These are phyloP conservation scores for Cadophora sp. DNA, from an alignment of 2,329 filamentous ascomycete genomes.

Conservation along the genomic window DNA sequence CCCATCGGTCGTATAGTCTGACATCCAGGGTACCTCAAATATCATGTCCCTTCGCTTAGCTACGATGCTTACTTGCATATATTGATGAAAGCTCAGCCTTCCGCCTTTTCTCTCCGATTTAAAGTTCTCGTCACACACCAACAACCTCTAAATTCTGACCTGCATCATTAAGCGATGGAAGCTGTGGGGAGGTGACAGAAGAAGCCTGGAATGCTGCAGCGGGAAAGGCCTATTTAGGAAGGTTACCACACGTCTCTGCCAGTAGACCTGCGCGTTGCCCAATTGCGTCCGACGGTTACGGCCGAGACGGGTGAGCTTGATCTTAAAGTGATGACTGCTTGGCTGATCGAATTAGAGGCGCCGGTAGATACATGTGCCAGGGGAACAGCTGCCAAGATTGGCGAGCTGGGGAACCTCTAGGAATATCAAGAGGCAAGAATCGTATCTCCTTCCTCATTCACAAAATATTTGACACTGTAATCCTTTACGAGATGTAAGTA, in stretches of 20 bases:
- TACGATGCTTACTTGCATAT: background rate
- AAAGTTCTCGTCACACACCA: background rate
- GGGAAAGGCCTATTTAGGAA: background rate
- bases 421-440: background rate
- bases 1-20: background rate
- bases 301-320: background rate
- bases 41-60: background rate
- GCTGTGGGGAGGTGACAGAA: background rate
- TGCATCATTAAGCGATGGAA: background rate
- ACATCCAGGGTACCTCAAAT: background rate
- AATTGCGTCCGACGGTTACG: background rate
- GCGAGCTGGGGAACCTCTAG: background rate
- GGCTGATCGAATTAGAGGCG: background rate
- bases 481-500: background rate
- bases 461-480: background rate
- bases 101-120: background rate
- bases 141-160: background rate
- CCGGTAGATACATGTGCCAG: background rate
- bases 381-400: background rate
- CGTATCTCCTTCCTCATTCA: background rate
- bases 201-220: background rate
- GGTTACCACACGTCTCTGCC: background rate
- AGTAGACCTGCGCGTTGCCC: background rate
- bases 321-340: conserved; percentile 4
- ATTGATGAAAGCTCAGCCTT: background rate